These are phyloP conservation scores for Kwoniella bestiolae DNA, from an alignment of 768 basidiomycete genomes.

Conservation along the genomic window DNA sequence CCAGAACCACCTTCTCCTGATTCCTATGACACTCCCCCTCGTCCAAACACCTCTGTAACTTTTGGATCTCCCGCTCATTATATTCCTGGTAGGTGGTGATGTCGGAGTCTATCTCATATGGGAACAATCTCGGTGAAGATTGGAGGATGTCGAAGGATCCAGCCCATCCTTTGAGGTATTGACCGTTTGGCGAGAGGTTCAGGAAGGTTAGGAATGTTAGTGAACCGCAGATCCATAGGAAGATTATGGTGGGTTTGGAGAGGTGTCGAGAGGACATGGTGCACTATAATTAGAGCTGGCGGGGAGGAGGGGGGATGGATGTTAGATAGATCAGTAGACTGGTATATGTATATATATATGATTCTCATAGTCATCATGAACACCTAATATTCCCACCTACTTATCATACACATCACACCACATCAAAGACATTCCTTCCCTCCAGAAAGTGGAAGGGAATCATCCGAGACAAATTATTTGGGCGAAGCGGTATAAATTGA, in stretches of 20 bases:
- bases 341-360: no score
- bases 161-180: neutral
- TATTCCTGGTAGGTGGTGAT: neutral
- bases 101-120: neutral
- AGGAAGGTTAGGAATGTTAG: neutral
- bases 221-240: neutral
- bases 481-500: no score
- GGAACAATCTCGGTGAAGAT: neutral
- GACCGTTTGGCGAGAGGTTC: constrained; percentile 4
- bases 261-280: constrained; percentile 5
- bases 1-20: constrained; percentile 10
- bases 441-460: no score
- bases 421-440: no score
- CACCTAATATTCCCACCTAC: no score
- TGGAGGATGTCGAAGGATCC: neutral
- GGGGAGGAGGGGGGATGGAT: no score
- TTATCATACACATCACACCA: no score
- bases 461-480: no score
- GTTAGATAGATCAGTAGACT: no score
- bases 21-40: neutral
- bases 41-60: constrained; percentile 1
- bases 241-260: constrained; percentile 1
- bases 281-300: no score
- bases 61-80: constrained; percentile 1
- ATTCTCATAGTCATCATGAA: no score